Evolutionary conservation across 768 basidiomycete genomes (phyloP).

Genomic region (Termitomyces sp.): DNA sequence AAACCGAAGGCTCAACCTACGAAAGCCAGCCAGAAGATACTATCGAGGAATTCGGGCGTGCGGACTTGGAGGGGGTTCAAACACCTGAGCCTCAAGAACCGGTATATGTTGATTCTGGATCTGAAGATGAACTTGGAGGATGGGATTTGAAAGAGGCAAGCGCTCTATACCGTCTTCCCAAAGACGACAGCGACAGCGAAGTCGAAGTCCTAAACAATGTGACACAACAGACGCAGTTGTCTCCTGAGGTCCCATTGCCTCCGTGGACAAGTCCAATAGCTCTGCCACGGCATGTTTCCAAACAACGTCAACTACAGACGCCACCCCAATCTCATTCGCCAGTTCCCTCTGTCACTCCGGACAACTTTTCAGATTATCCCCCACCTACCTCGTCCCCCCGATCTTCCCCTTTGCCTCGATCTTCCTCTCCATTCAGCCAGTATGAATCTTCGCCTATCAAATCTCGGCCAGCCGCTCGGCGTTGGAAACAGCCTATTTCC

Average conservation of each 20-base stretch:
- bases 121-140: conserved; percentile 28
- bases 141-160: conserved; percentile 40
- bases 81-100: conserved; percentile 2
- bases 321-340: conserved; percentile 27
- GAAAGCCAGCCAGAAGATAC: conserved; percentile 12
- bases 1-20: conserved; percentile 21
- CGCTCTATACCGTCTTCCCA: conserved; percentile 25
- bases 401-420: conserved; percentile 17
- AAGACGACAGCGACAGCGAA: conserved; percentile 23
- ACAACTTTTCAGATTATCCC: conserved; percentile 12
- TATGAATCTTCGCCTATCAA: conserved; percentile 16
- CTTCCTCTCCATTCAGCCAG: conserved; percentile 15
- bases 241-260: conserved; percentile 5
- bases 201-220: conserved; percentile 27
- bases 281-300: neutral
- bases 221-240: neutral
- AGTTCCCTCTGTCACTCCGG: conserved; percentile 13
- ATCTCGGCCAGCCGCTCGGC: conserved; percentile 3
- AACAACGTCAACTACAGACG: conserved; percentile 28
- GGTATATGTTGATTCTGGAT: conserved; percentile 15
- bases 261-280: neutral
- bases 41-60: neutral
- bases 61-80: neutral
- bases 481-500: conserved; percentile 6
- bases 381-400: conserved; percentile 17